These are phyloP conservation scores for Colletotrichum tropicale DNA, from an alignment of 2,329 filamentous ascomycete species.

Conservation along the genomic window DNA sequence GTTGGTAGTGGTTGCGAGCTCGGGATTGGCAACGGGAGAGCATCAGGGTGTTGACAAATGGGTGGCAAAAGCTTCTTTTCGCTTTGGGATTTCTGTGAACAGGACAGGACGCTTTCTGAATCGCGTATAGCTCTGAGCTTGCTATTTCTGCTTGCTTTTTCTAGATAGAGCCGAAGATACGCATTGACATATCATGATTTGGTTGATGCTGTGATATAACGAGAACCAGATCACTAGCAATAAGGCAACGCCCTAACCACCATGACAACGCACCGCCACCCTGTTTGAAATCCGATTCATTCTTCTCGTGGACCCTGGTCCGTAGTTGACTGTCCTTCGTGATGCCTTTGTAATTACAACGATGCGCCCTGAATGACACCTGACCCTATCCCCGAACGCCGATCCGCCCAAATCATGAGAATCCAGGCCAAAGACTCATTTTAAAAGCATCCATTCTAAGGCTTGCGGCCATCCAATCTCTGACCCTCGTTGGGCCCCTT, in stretches of 20 bases:
- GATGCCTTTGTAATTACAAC: slow-evolving; percentile 8
- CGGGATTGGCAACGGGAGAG: neutral
- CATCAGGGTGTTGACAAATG: neutral
- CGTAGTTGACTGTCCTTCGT: neutral
- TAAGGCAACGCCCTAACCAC: neutral
- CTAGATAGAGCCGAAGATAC: neutral
- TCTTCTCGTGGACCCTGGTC: neutral
- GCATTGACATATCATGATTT: neutral
- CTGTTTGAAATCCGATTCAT: neutral
- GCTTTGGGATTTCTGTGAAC: neutral
- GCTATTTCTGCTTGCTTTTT: neutral
- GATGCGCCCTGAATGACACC: slow-evolving; percentile 12
- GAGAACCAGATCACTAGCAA: neutral
- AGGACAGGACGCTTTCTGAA: neutral
- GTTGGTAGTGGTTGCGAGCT: neutral
- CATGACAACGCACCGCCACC: neutral
- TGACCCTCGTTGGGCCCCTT: slow-evolving; percentile 48
- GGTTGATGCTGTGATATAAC: neutral
- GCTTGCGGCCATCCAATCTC: slow-evolving; percentile 46
- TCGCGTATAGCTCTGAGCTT: neutral
- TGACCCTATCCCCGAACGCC: slow-evolving; percentile 10
- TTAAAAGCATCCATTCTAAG: neutral
- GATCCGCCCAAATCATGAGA: neutral
- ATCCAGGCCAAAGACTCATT: neutral
- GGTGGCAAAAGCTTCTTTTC: neutral